These are phyloP conservation scores for Botrytis fabae DNA, from an alignment of 2,329 filamentous ascomycete genomes.

Conservation along the genomic window DNA sequence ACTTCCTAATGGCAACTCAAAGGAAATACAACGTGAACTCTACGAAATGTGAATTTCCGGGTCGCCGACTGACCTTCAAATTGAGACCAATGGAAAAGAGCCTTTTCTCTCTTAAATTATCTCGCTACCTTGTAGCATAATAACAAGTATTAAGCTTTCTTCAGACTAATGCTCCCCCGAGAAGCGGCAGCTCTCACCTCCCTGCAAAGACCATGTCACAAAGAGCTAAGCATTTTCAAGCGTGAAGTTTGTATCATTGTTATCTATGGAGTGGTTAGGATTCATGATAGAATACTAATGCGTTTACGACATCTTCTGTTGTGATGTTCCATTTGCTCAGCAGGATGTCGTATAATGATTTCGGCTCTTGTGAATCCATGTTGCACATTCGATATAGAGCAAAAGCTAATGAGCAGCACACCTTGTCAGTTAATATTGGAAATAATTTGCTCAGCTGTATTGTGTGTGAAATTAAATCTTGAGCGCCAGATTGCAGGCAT, in stretches of 20 bases:
- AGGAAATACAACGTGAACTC: not conserved
- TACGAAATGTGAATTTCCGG: not conserved
- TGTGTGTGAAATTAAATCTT: slow-evolving; percentile 1
- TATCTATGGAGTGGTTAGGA: not conserved
- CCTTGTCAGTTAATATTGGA: not conserved
- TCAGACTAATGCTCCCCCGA: not conserved
- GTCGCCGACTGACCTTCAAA: not conserved
- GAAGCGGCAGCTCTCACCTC: not conserved
- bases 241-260: not conserved
- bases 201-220: not conserved
- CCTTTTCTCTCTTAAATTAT: not conserved
- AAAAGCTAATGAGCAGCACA: not conserved
- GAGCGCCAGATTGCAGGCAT: not conserved
- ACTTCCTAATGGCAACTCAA: slow-evolving; percentile 1
- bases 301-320: not conserved
- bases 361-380: slow-evolving; percentile 11
- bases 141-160: not conserved
- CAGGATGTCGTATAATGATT: not conserved
- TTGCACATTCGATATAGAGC: not conserved
- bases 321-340: not conserved
- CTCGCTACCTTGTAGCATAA: not conserved
- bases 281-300: not conserved
- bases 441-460: slow-evolving; percentile 1
- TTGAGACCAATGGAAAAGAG: not conserved
- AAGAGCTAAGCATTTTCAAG: not conserved